Evolutionary conservation across 495 filamentous ascomycete genomes (phyloP), one percentile per base, ranked within the genome.

Genomic region (Choiromyces venosus): DNA sequence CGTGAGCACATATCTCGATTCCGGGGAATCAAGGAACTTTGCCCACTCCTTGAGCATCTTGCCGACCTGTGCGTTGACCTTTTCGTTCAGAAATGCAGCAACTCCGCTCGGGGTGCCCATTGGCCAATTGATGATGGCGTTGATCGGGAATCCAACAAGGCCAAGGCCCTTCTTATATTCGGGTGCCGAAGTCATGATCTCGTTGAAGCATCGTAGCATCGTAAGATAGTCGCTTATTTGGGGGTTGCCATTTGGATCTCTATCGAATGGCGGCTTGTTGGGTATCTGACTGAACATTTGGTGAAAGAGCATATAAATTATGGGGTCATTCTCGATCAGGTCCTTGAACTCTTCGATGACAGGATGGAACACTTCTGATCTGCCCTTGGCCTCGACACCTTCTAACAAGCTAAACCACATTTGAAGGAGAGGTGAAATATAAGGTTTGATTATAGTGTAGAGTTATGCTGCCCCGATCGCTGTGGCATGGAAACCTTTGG

Each of bases 251-350:
- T 87, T 88, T 0, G 89, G 89, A 73, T 91, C 88, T 1, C 82
- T 84, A 69, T 83, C 74, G 82, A 92, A 92, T 29, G 85, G 85
- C 21, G 84, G 80, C 72, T 85, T 85, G 46, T 77, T 75, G 0
- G 91, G 91, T 44, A 93, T 83, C 81, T 93, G 87, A 35, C 86
- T 83, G 83, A 91, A 91, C 91, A 92, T 92, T 72, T 82, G 78
- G 66, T 77, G 78, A 76, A 87, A 87, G 79, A 85, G 84, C 86
- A 87, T 87, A 76, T 84, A 85, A 35, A 87, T 82, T 38, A 82
- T 78, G 19, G 84, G 71, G 68, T 84, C 84, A 25, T 73, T 70
- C 70, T 88, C 86, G 70, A 88, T 87, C 21, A 87, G 64, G 1
- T 81, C 71, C 76, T 85, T 81, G 79, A 88, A 85, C 65, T 86